Base-by-base conservation (phyloP, 2,329 filamentous ascomycete species). In the Xylaria arbuscula region DNA sequence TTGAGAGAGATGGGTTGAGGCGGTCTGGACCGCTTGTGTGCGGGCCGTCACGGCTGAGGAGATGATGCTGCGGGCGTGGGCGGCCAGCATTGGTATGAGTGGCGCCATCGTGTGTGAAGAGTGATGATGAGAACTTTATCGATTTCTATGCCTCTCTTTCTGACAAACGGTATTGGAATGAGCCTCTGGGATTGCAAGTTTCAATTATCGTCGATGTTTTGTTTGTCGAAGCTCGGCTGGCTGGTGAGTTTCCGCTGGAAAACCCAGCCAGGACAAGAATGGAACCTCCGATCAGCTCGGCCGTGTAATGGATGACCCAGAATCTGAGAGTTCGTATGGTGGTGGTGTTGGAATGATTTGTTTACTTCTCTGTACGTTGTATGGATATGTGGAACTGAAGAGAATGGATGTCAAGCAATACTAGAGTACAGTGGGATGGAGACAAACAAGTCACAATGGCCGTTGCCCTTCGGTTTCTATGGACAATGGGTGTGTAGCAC, bases 31-130 rank as follows among this genome's bases (percentile, higher is more conserved):
- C 59, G 74, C 73, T 50, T 70, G 70, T n/a, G 57, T 55, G n/a
- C 53, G 68, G 10, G 73, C 72, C 55, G 50, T 58, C 10, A 70
- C 61, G 54, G 74, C 73, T 22, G 75, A 72, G 56, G 74, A 69
- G 58, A 78, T 51, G 7, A 78, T 60, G 66, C 58, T 74, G 61
- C 77, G 75, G 65, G 77, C 78, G 32, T 75, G 76, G 34, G 75
- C 75, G 32, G 73, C 77, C 9, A 78, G 60, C 32, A 70, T 73
- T 40, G 77, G 76, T 32, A 78, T 66, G n/a, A 77, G 69, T 62
- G 78, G 78, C 60, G 77, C 77, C 77, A 79, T 79, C 42, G 55
- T 69, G 69, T n/a, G 19, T 28, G 28, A 5, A 5, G 28, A 17
- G 36, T 2, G 34, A 50, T 58, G 48, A 17, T 15, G 24, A 19